phyloP scores from a whole-genome alignment of 192 early-diverging fungal species.

The Cladochytrium replicatum region DNA sequence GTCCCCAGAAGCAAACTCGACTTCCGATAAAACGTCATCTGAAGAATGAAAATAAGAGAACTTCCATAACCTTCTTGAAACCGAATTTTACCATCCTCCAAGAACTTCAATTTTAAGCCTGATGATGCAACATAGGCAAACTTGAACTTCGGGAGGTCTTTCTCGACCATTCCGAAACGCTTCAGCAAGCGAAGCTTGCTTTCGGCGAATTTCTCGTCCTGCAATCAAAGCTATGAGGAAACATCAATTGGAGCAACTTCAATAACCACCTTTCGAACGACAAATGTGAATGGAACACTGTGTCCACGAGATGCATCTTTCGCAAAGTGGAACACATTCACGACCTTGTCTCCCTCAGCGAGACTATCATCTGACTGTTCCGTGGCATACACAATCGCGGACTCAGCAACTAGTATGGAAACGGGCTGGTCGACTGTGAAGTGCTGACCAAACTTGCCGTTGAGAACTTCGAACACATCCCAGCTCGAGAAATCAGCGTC shows the following conservation, averaged over 20 bases:
- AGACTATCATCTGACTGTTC: no score
- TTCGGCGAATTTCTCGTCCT: constrained; percentile 60
- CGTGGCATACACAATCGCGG: no score
- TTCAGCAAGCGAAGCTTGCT: constrained; percentile 64
- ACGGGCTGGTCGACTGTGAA: constrained; percentile 36
- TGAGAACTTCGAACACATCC: constrained; percentile 47
- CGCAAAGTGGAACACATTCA: constrained; percentile 71
- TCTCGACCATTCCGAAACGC: constrained; percentile 67
- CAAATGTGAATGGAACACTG: constrained; percentile 76
- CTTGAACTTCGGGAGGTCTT: constrained; percentile 68
- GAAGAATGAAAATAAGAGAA: background rate
- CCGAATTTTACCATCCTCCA: constrained; percentile 44
- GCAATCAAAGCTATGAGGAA: constrained; percentile 3
- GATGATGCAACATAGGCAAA: constrained; percentile 18
- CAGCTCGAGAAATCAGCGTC: no score
- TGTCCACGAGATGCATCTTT: constrained; percentile 59
- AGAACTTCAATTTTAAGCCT: constrained; percentile 12
- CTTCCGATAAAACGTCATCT: constrained; percentile 26
- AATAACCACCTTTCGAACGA: no score
- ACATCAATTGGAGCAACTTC: background rate
- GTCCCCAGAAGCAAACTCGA: constrained; percentile 9
- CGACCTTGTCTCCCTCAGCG: constrained; percentile 13
- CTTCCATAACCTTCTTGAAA: no score
- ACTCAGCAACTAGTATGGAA: no score
- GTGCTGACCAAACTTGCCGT: constrained; percentile 36